These are phyloP conservation scores for Candida sojae DNA, from an alignment of 1,139 yeast species.

Conservation along the genomic window DNA sequence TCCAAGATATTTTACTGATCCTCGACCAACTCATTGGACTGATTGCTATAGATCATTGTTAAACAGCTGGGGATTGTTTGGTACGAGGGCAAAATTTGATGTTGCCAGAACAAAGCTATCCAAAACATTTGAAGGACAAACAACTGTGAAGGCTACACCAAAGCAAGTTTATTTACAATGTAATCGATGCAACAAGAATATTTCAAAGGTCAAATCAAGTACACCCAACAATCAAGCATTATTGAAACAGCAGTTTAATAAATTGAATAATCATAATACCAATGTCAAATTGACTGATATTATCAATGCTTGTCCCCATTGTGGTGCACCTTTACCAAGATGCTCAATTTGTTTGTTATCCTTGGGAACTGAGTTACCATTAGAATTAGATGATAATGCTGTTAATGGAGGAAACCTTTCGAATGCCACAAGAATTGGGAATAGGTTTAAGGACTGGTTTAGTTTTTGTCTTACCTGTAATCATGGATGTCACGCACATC, in stretches of 20 bases:
- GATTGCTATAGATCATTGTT: conserved; percentile 71
- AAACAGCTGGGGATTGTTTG: conserved; percentile 83
- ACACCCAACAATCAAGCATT: conserved; percentile 27
- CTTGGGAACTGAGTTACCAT: conserved; percentile 70
- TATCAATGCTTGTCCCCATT: conserved; percentile 68
- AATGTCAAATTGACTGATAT: conserved; percentile 17
- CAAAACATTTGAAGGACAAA: conserved; percentile 48
- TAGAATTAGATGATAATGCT: conserved; percentile 23
- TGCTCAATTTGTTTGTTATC: conserved; percentile 88
- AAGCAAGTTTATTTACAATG: conserved; percentile 83
- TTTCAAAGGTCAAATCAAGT: conserved; percentile 36
- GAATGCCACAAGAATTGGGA: conserved; percentile 25
- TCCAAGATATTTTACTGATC: conserved; percentile 77
- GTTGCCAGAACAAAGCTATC: conserved; percentile 73
- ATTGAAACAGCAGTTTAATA: conserved; percentile 44
- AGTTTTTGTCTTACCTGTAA: conserved; percentile 88
- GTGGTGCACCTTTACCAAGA: conserved; percentile 87
- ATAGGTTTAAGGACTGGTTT: conserved; percentile 69
- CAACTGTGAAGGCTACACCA: conserved; percentile 55
- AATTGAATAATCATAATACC: conserved; percentile 20
- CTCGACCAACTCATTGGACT: conserved; percentile 75
- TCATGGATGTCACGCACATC: conserved; percentile 93
- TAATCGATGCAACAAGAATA: conserved; percentile 73
- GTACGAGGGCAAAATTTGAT: conserved; percentile 80
- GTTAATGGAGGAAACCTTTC: conserved; percentile 11